These are phyloP conservation scores for Phytophthora pistaciae DNA, from an alignment of 352 stramenopile species.

Conservation along the genomic window DNA sequence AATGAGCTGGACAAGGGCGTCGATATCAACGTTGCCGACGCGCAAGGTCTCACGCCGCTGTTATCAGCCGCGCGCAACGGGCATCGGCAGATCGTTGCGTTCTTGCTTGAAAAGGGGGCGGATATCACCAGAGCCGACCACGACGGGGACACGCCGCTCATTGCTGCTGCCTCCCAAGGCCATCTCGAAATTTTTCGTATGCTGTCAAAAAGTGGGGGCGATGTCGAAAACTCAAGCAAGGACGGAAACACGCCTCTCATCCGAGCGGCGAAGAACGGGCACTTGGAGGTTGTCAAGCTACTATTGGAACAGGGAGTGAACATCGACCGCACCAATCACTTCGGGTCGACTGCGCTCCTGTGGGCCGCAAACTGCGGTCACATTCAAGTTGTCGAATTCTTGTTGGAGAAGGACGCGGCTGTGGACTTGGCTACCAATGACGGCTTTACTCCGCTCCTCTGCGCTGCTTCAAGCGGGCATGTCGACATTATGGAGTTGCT, in stretches of 20 bases:
- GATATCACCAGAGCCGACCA: neutral
- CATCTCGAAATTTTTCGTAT: conserved; percentile 6
- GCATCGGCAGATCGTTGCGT: neutral
- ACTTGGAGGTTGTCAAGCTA: neutral
- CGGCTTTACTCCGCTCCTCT: neutral
- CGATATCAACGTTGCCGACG: neutral
- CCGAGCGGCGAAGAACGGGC: neutral
- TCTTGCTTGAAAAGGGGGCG: neutral
- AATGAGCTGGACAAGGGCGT: neutral
- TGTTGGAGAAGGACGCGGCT: neutral
- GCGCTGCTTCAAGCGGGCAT: neutral
- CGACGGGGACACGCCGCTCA: neutral
- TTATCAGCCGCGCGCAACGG: neutral
- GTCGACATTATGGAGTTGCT: neutral
- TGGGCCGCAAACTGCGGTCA: neutral
- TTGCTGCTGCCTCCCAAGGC: neutral
- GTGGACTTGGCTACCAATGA: neutral
- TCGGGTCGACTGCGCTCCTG: neutral
- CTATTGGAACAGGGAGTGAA: neutral
- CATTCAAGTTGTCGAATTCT: neutral
- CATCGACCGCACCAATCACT: neutral
- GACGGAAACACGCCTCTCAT: neutral
- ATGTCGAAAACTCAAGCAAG: neutral
- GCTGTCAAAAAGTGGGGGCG: neutral
- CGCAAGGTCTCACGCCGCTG: neutral